Conservation (phyloP, 495 filamentous ascomycete species). For the Lepraria neglecta region DNA sequence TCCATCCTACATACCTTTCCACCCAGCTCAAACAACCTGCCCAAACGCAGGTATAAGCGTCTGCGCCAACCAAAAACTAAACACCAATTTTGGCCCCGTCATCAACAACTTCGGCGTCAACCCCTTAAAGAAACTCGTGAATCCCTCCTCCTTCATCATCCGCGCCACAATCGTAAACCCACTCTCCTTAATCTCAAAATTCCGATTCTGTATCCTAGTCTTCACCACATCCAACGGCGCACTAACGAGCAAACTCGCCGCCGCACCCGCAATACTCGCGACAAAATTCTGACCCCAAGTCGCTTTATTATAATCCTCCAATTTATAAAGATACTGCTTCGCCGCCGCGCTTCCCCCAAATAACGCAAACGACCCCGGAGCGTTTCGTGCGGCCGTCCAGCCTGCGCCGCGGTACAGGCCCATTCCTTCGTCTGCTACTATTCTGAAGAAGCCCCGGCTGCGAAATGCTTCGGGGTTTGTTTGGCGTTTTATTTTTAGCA, state of each 20-base stretch:
- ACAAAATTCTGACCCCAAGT: slow-evolving; percentile 95
- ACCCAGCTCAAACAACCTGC: slow-evolving; percentile 45
- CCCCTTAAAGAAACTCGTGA: slow-evolving; percentile 91
- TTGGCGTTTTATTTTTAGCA: slow-evolving; percentile 98
- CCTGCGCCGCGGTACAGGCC: slow-evolving; percentile 92
- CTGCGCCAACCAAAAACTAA: slow-evolving; percentile 99
- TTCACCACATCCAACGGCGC: slow-evolving; percentile 98
- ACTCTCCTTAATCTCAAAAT: slow-evolving; percentile 95
- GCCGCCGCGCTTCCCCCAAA: slow-evolving; percentile 98
- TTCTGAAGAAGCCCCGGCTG: slow-evolving; percentile 82
- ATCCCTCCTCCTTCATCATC: slow-evolving; percentile 86
- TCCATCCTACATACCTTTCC: not conserved
- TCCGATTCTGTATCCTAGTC: slow-evolving; percentile 97
- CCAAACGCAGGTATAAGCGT: slow-evolving; percentile 73
- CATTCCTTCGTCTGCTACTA: slow-evolving; percentile 90
- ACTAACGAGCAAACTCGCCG: slow-evolving; percentile 85
- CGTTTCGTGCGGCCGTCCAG: slow-evolving; percentile 97
- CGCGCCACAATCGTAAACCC: slow-evolving; percentile 84
- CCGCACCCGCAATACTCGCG: slow-evolving; percentile 88
- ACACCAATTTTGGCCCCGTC: slow-evolving; percentile 97
- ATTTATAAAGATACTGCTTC: slow-evolving; percentile 85
- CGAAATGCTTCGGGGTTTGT: slow-evolving; percentile 98
- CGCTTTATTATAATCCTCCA: slow-evolving; percentile 92
- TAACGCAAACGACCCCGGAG: slow-evolving; percentile 93
- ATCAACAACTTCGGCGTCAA: slow-evolving; percentile 94